Evolutionary conservation across 306 rosid genomes (phyloP).

Genomic region (Quillaja saponaria): DNA sequence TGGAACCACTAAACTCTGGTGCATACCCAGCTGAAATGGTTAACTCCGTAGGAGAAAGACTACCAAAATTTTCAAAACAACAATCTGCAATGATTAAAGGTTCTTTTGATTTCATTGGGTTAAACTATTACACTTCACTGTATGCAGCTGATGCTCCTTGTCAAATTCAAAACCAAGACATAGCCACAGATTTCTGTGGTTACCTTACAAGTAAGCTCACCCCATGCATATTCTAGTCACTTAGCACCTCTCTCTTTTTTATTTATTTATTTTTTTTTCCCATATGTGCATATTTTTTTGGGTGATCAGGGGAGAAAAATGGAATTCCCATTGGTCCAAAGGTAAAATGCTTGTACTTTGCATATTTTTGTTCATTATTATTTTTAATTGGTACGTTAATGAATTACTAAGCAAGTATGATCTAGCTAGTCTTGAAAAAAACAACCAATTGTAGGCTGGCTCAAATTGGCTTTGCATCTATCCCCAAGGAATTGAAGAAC

Average conservation of each 20-base stretch:
- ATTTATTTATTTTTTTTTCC: no score
- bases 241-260: no score
- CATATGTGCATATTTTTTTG: no score
- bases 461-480: slow-evolving; percentile 33
- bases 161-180: slow-evolving; percentile 3
- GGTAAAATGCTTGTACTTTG: no score
- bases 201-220: no score
- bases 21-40: slow-evolving; percentile 45
- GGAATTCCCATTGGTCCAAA: no score
- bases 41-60: slow-evolving; percentile 21
- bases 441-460: slow-evolving; percentile 22
- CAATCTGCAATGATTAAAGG: slow-evolving; percentile 33
- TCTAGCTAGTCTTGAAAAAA: not conserved
- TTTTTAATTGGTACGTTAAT: no score
- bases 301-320: no score
- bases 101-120: slow-evolving; percentile 48
- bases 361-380: no score
- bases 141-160: slow-evolving; percentile 40
- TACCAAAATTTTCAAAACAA: slow-evolving; percentile 40
- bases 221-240: no score
- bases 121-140: slow-evolving; percentile 39
- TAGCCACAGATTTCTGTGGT: slow-evolving; percentile 31
- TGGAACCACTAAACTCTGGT: slow-evolving; percentile 42
- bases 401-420: no score
- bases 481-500: slow-evolving; percentile 29